Evolutionary conservation across 2,329 filamentous ascomycete genomes (phyloP), one percentile per base, ranked within the genome.

Genomic region (Fusarium compactum): DNA sequence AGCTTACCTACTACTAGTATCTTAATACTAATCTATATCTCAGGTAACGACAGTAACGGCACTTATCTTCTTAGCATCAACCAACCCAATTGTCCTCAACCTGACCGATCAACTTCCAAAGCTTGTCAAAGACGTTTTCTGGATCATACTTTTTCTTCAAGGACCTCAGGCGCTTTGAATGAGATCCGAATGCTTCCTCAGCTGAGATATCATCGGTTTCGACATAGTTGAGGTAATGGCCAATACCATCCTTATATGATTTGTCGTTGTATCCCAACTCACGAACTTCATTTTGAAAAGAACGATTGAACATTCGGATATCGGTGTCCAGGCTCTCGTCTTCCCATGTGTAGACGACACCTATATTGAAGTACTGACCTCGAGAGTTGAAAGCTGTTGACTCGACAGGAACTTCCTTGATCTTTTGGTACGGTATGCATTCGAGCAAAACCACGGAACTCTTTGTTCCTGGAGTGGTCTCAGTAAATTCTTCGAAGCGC

Each of bases 351-450:
- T 67, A 75, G 6, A 50, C 20, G 10, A 72, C 45, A 11, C 69
- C 73, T 5, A 74, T 54, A 29, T 74, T 66, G 46, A 71, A 75
- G 50, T 75, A 75, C 51, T 65, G 69, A 14, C 73, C 73, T 48
- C 73, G 64, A 25, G 62, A 72, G 62, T 75, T 75, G 52, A 75
- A 75, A 14, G 73, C 41, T 12, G 73, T 74, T 22, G 70, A 54
- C 20, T 73, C 58, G 14, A 62, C 57, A 14, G 73, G 65, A 22
- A 75, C 51, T 12, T 59, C 27, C 25, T 40, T 43, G n/a, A 57
- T 69, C 22, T 63, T 65, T 20, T 54, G 29, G 25, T 67, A 52
- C 4, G 73, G 71, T 20, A 64, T 67, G 56, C 73, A 66, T 30
- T 75, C 73, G 29, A 75, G 44, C 47, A 75, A 25, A 20, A 67